Evolutionary conservation across 1,284 basidiomycete species (phyloP), one percentile per base, ranked within the genome.

Genomic region (Ustilago esculenta): DNA sequence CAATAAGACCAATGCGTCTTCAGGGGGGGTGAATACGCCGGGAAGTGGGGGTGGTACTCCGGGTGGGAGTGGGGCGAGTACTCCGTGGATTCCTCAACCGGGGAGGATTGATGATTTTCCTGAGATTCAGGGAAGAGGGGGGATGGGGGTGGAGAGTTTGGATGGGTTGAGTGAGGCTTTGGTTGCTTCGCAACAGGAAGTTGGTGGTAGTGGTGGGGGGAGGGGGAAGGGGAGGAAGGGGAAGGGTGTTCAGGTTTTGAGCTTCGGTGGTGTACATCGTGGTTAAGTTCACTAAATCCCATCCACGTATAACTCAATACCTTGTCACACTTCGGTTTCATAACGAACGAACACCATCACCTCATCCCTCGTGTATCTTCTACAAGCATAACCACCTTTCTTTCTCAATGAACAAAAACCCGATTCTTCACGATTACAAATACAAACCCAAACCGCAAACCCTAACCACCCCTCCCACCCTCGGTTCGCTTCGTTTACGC

Each of bases 221-320:
- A 20, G 45, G 34, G 17, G 61, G 57, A n/a, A 61, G 44, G 52
- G 71, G 55, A 76, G 72, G 50, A 74, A 74, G 29, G 45, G 54
- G 4, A 75, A 73, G 43, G 74, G 74, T 8, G 65, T 72, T 15
- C 66, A 60, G 40, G 46, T 76, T 7, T 47, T 72, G 52, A 43
- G 48, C 1, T 53, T 76, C 33, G 74, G 74, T 20, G 74, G 66
- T 17, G 66, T 75, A 5, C 73, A 75, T 57, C 53, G 73, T 32
- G 70, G 72, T 5, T 73, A 41, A 37, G 17, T 20, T 7, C 27
- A 12, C 27, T 7, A 29, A 29, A 12, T n/a, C n/a, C n/a, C n/a
- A n/a, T n/a, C n/a, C n/a, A n/a, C n/a, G n/a, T n/a, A n/a, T n/a
- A n/a, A n/a, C n/a, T n/a, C n/a, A n/a, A n/a, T n/a, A n/a, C n/a